Evolutionary conservation across 2,329 filamentous ascomycete genomes (phyloP).

Genomic region (Onygena corvina): DNA sequence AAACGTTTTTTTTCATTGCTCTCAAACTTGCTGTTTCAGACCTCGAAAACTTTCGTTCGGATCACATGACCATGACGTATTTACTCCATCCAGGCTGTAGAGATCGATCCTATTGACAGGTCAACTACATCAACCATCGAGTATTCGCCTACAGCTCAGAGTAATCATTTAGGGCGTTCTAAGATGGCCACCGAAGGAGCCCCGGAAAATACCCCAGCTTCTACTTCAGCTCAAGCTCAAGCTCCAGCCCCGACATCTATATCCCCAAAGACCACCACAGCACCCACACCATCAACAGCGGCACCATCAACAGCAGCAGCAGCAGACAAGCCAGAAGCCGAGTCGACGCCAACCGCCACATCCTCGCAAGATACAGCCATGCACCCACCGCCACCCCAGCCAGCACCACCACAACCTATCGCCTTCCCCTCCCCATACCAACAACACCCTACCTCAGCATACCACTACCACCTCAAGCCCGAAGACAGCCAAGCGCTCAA

Average conservation of each 20-base stretch:
- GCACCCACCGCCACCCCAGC: neutral
- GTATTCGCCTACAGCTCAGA: too few relatives aligned
- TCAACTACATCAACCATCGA: too few relatives aligned
- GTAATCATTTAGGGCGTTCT: too few relatives aligned
- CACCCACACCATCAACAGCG: neutral
- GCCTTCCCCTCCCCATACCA: neutral
- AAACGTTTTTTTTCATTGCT: slow-evolving; percentile 11
- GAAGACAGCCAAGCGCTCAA: neutral
- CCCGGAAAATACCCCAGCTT: too few relatives aligned
- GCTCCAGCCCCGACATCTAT: neutral
- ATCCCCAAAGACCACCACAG: neutral
- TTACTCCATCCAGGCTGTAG: neutral
- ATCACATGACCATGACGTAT: slow-evolving; percentile 10
- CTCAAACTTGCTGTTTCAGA: slow-evolving; percentile 2
- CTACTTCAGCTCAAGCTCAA: too few relatives aligned
- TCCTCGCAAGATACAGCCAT: neutral
- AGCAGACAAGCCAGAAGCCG: neutral
- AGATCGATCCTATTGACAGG: neutral
- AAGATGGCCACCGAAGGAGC: too few relatives aligned
- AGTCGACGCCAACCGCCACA: neutral
- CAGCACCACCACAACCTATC: neutral
- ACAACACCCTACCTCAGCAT: too few relatives aligned
- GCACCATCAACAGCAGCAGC: neutral
- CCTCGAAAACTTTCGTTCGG: too few relatives aligned
- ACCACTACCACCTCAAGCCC: neutral